Conservation (phyloP, 2,329 filamentous ascomycete genomes). For the Leptographium galeiforme region DNA sequence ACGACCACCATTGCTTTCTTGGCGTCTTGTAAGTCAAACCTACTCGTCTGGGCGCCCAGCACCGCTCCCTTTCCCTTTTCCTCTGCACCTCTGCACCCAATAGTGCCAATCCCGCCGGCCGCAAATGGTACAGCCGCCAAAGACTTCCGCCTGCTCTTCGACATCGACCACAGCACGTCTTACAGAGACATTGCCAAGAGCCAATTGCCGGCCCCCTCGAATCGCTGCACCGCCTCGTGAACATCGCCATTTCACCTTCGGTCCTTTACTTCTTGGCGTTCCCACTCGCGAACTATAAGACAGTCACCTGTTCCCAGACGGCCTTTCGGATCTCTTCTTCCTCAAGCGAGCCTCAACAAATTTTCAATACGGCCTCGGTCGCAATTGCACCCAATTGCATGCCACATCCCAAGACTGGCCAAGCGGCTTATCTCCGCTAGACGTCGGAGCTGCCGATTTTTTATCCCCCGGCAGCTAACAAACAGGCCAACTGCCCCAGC, state of each 20-base stretch:
- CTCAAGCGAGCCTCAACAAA: neutral
- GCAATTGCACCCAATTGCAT: no score
- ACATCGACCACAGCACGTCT: neutral
- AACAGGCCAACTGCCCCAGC: neutral
- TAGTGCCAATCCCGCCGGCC: no score
- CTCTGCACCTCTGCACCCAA: no score
- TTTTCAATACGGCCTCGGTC: no score
- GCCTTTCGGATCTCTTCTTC: neutral
- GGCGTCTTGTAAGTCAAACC: conserved; percentile 1
- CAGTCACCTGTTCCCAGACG: neutral
- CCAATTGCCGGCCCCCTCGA: neutral
- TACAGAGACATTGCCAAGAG: neutral
- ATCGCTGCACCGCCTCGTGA: neutral
- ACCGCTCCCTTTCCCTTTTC: no score
- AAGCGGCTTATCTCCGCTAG: neutral
- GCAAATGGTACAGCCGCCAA: no score
- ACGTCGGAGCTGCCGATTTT: neutral
- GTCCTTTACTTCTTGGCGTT: no score
- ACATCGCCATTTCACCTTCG: no score
- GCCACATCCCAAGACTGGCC: no score
- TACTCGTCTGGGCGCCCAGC: neutral
- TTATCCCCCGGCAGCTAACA: neutral
- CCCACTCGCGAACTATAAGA: neutral
- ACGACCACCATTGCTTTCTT: neutral
- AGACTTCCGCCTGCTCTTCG: neutral